Evolutionary conservation across 2,329 filamentous ascomycete genomes (phyloP).

Genomic region (Monascus ruber): DNA sequence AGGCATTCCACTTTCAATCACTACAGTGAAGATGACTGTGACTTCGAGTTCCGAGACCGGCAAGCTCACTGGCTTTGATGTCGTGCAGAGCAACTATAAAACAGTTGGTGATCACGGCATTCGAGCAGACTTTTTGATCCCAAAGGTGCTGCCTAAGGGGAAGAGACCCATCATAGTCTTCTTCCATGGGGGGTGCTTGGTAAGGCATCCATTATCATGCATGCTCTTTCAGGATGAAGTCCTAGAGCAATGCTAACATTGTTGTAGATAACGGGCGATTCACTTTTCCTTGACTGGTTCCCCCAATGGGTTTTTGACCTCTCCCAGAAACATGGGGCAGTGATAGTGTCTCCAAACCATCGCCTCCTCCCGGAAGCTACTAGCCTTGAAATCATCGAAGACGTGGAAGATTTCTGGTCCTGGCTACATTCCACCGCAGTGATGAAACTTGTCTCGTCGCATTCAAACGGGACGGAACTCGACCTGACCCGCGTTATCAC

Average conservation of each 20-base stretch:
- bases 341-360: conserved; percentile 40
- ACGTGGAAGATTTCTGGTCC: conserved; percentile 38
- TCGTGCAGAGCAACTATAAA: conserved; percentile 33
- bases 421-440: conserved; percentile 27
- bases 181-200: conserved; percentile 36
- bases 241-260: conserved; percentile 2
- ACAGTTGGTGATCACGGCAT: conserved; percentile 25
- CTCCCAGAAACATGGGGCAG: conserved; percentile 28
- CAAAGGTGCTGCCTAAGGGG: conserved; percentile 21
- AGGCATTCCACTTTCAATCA: too few species aligned
- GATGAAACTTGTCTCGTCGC: conserved; percentile 4
- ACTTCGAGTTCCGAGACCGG: not conserved
- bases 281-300: conserved; percentile 16
- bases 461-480: conserved; percentile 6
- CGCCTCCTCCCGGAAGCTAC: conserved; percentile 41
- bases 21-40: not conserved
- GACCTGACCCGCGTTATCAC: conserved; percentile 17
- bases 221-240: not conserved
- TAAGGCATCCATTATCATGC: conserved; percentile 8
- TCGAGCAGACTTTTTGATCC: conserved; percentile 26
- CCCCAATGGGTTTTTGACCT: conserved; percentile 29
- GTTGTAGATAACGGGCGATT: conserved; percentile 19
- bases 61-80: conserved; percentile 25
- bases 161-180: conserved; percentile 31
- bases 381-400: conserved; percentile 36